Base-by-base conservation (phyloP, 2,329 filamentous ascomycete genomes). In the Pyrenochaeta sp. region DNA sequence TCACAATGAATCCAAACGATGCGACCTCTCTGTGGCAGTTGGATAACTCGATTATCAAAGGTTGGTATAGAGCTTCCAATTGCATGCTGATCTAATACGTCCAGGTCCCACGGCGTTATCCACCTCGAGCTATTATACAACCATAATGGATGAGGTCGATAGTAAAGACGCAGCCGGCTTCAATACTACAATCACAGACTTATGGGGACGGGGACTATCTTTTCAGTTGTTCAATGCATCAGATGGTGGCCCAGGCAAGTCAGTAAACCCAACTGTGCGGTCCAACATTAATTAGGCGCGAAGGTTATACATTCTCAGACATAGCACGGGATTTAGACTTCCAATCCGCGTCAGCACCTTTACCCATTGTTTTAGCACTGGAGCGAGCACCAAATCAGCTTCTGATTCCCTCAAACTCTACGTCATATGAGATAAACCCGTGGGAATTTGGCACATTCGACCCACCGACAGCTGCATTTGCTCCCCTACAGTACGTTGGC, bases 191-290 rank as follows among this genome's bases (percentile, higher is more conserved):
- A 82, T 96, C 54, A 96, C 92, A 0, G 92, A 96, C 77, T 91
- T 91, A 74, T 95, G 91, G 83, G 90, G 90, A 20, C 87, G 91
- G 55, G 90, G 90, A 42, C 81, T 96, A 21, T 87, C 87, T 2
- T 93, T 88, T 74, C 91, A 96, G 77, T 64, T 80, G 2, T 63
- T 43, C 4, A 89, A 92, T 69, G 88, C 84, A 10, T 15, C n/a
- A 1, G 75, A 35, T 11, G 32, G 32, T 17, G 32, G 32, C 5
- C 32, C 32, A 35, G 32, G 32, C 11, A 89, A 54, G 91, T 35
- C 32, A 4, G 4, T 17, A 35, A 35, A 11, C 32, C 32, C 15
- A 35, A 35, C 11, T 35, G 32, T 17, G 14, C 32, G 11, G 32
- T 5, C 32, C 5, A 35, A 12, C 11, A 49, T 41, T 12, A 23